Conservation (phyloP, 2,329 filamentous ascomycete species). For the Hypoxylon sp. region DNA sequence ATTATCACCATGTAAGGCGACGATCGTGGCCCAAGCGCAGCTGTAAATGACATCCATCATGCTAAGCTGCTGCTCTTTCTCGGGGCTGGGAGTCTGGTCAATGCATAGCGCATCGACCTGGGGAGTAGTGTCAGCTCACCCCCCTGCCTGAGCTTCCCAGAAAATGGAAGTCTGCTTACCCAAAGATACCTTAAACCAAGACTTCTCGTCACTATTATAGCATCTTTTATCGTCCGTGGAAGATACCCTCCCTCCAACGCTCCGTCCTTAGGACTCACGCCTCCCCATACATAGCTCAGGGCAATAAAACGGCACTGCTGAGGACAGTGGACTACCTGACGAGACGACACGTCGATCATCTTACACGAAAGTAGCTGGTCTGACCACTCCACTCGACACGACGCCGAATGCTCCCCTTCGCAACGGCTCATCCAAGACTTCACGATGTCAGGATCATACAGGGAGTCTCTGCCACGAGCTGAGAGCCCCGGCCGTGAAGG, state of each 20-base stretch:
- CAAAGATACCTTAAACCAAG: slow-evolving; percentile 2
- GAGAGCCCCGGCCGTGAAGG: background rate
- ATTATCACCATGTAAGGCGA: background rate
- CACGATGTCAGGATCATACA: background rate
- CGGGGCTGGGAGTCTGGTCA: slow-evolving; percentile 2
- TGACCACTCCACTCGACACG: slow-evolving; percentile 4
- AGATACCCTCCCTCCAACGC: slow-evolving; percentile 1
- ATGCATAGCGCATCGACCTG: slow-evolving; percentile 6
- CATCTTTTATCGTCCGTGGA: slow-evolving; percentile 8
- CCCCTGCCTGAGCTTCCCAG: background rate
- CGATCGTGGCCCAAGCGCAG: slow-evolving; percentile 1
- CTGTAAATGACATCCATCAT: slow-evolving; percentile 9
- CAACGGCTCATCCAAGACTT: background rate
- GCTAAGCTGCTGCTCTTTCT: background rate
- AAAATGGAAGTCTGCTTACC: background rate
- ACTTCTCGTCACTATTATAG: background rate
- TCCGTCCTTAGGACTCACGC: slow-evolving; percentile 37
- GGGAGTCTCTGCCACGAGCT: background rate
- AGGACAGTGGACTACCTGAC: slow-evolving; percentile 5
- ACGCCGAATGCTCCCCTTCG: slow-evolving; percentile 1
- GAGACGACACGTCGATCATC: slow-evolving; percentile 10
- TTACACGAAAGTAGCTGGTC: slow-evolving; percentile 1
- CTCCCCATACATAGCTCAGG: slow-evolving; percentile 40
- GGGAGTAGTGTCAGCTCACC: background rate
- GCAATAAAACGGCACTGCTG: slow-evolving; percentile 3